These are phyloP conservation scores for Madurella mycetomatis DNA, from an alignment of 2,329 filamentous ascomycete genomes.

Conservation along the genomic window DNA sequence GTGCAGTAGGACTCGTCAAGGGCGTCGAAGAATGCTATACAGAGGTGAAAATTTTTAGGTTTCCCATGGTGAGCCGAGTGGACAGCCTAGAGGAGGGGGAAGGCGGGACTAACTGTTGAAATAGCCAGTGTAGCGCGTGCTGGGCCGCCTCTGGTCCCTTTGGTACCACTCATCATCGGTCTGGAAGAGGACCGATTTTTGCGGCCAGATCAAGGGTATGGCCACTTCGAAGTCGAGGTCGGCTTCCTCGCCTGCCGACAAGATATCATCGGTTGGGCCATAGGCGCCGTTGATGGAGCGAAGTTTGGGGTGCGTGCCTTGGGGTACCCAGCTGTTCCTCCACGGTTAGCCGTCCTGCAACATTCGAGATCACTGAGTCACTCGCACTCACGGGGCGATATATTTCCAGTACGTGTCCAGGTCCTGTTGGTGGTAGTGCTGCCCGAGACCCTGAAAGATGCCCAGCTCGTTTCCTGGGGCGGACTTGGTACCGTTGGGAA, in stretches of 20 bases:
- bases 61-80: no score
- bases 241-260: constrained; percentile 15
- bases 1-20: constrained; percentile 24
- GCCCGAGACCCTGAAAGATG: constrained; percentile 25
- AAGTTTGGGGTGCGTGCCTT: constrained; percentile 28
- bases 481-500: constrained; percentile 23
- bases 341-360: neutral
- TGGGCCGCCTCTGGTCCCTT: constrained; percentile 19
- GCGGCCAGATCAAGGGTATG: constrained; percentile 49
- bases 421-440: constrained; percentile 29
- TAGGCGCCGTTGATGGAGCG: constrained; percentile 18
- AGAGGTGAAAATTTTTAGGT: no score
- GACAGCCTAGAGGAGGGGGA: neutral
- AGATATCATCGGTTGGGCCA: constrained; percentile 11
- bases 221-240: constrained; percentile 46
- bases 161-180: constrained; percentile 30
- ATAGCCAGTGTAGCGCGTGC: constrained; percentile 29
- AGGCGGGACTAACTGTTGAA: constrained; percentile 23
- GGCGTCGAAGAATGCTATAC: constrained; percentile 22
- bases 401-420: constrained; percentile 24
- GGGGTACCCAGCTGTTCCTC: constrained; percentile 21
- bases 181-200: constrained; percentile 34
- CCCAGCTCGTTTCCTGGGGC: constrained; percentile 23
- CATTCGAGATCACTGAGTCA: neutral
- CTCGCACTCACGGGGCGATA: constrained; percentile 17